Evolutionary conservation across 225 moss, liverwort and hornwort species (phyloP).

Genomic region (Marchantia paleacea): DNA sequence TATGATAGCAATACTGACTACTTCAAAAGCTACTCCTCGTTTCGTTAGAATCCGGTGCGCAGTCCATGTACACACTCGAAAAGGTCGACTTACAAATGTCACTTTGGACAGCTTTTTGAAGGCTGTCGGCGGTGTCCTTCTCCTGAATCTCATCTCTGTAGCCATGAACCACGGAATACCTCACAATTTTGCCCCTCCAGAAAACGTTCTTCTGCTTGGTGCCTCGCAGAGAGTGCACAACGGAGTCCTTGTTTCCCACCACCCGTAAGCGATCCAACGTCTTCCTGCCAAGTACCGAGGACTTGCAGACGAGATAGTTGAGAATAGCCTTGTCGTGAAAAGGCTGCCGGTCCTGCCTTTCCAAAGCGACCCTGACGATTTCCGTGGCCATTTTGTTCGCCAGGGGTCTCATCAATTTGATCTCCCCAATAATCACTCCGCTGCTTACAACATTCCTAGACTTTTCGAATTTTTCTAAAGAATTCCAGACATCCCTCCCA

Average conservation of each 20-base stretch:
- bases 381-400: constrained; percentile 30
- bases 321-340: constrained; percentile 34
- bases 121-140: constrained; percentile 5
- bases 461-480: constrained; percentile 25
- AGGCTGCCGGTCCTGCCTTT: constrained; percentile 20
- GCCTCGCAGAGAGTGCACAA: constrained; percentile 27
- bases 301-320: constrained; percentile 31
- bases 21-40: constrained; percentile 18
- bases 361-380: constrained; percentile 26
- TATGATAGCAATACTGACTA: not conserved
- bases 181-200: constrained; percentile 18
- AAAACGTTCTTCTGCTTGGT: constrained; percentile 27
- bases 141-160: constrained; percentile 19
- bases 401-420: constrained; percentile 22
- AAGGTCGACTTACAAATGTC: constrained; percentile 23
- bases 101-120: constrained; percentile 10
- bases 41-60: not conserved
- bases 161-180: constrained; percentile 24
- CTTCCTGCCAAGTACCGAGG: constrained; percentile 23
- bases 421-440: constrained; percentile 31
- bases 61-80: constrained; percentile 23
- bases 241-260: constrained; percentile 26
- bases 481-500: constrained; percentile 26
- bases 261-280: constrained; percentile 23
- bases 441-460: constrained; percentile 25